Conservation (phyloP, 2,329 filamentous ascomycete species). For the Trichophyton verrucosum region DNA sequence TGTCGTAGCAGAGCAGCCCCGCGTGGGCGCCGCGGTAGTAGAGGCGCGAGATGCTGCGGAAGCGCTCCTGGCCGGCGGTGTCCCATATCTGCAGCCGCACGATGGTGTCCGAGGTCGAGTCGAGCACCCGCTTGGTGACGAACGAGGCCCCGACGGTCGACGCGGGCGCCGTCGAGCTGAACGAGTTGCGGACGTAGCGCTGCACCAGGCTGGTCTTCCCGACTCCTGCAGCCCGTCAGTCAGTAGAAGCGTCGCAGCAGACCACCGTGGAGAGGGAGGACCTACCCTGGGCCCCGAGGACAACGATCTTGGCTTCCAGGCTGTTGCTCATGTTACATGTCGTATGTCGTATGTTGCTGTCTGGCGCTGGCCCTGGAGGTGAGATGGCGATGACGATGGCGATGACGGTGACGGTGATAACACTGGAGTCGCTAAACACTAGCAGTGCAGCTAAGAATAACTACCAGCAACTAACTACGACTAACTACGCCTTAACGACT, state of each 20-base stretch:
- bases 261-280: background rate
- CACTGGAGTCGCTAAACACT: too few species aligned
- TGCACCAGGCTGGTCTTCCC: conserved; percentile 43
- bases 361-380: too few species aligned
- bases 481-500: too few species aligned
- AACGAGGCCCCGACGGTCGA: conserved; percentile 73
- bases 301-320: conserved; percentile 42
- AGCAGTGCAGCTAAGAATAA: too few species aligned
- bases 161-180: conserved; percentile 31
- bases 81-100: conserved; percentile 96
- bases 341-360: too few species aligned
- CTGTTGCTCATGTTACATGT: conserved; percentile 32
- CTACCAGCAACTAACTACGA: too few species aligned
- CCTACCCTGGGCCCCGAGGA: conserved; percentile 39
- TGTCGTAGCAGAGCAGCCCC: conserved; percentile 87
- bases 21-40: conserved; percentile 96
- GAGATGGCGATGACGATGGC: too few species aligned
- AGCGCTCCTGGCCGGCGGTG: conserved; percentile 89
- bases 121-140: conserved; percentile 65
- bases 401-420: too few species aligned
- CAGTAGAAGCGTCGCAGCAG: background rate
- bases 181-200: conserved; percentile 37
- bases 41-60: conserved; percentile 82
- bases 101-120: conserved; percentile 71
- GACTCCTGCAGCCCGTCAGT: conserved; percentile 27